A percentile compares a stretch with the other conserved stretches of the same genome.
These are phyloP conservation scores for Mortierella sp. DNA, from an alignment of 371 early-diverging fungal species.

Conservation along the genomic window DNA sequence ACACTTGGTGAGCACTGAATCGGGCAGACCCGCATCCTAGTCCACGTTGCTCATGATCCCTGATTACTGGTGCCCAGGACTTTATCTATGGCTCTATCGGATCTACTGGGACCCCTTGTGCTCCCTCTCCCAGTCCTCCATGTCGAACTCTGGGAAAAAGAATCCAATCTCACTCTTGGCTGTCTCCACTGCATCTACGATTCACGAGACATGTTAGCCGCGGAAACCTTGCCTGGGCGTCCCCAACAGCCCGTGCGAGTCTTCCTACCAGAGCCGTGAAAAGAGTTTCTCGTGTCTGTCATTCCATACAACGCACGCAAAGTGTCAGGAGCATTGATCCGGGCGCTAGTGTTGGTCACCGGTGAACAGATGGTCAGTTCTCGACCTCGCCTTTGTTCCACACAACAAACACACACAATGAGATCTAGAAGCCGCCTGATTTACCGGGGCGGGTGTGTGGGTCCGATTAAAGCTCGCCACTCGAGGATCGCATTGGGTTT, in stretches of 20 bases:
- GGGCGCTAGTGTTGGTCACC: conserved; percentile 59
- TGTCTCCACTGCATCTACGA: conserved; percentile 66
- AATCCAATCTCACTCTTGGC: conserved; percentile 66
- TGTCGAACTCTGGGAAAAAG: conserved; percentile 67
- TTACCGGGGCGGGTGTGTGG: conserved; percentile 75
- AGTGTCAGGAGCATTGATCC: conserved; percentile 66
- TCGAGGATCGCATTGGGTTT: conserved; percentile 71
- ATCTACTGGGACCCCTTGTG: not conserved
- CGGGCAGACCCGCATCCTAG: too few species aligned
- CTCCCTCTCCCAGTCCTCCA: conserved; percentile 46
- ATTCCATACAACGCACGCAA: conserved; percentile 80
- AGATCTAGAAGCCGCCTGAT: not conserved
- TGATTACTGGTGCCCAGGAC: too few species aligned
- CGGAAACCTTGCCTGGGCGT: too few species aligned
- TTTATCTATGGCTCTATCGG: not conserved
- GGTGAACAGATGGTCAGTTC: not conserved
- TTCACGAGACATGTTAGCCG: not conserved
- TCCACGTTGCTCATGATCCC: too few species aligned
- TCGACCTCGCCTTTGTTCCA: too few species aligned
- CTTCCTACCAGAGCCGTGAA: conserved; percentile 77
- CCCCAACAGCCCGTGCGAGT: too few species aligned
- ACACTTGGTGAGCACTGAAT: too few species aligned
- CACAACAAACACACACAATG: not conserved
- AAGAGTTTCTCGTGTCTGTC: conserved; percentile 86
- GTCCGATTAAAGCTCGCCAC: conserved; percentile 74